phyloP scores from a whole-genome alignment of 768 basidiomycete genomes.

The Coprinopsis cinerea region DNA sequence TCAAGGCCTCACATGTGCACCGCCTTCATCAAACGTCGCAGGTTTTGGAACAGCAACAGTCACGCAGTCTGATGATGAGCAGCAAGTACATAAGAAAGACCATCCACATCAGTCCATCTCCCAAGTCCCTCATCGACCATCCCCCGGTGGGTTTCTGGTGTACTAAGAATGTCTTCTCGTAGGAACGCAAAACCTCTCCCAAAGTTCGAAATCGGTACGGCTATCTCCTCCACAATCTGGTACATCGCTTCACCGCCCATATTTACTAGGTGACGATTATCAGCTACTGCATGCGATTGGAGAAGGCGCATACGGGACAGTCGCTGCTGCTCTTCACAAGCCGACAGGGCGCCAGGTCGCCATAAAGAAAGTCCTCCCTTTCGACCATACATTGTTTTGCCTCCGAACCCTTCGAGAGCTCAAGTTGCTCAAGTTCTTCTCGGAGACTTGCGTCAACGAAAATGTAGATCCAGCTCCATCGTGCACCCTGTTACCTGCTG shows the following conservation, averaged over 20 bases:
- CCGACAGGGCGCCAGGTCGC: conserved; percentile 82
- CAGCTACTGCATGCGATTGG: conserved; percentile 69
- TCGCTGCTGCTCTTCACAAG: conserved; percentile 82
- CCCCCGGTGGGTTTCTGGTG: conserved; percentile 49
- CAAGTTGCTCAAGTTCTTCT: conserved; percentile 84
- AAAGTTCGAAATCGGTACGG: conserved; percentile 65
- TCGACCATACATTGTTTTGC: conserved; percentile 91
- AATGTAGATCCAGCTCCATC: conserved; percentile 42
- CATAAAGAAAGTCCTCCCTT: conserved; percentile 93
- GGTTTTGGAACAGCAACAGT: no score
- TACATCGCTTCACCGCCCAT: background rate
- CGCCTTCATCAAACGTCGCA: background rate
- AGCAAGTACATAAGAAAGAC: conserved; percentile 8
- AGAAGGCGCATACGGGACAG: conserved; percentile 88
- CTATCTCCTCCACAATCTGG: conserved; percentile 3
- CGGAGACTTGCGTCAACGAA: conserved; percentile 73
- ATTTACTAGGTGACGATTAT: conserved; percentile 58
- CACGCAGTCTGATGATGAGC: background rate
- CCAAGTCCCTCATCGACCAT: conserved; percentile 15
- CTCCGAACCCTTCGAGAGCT: conserved; percentile 86
- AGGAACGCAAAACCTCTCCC: conserved; percentile 62
- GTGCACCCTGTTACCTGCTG: conserved; percentile 1
- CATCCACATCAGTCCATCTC: background rate
- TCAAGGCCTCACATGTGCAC: background rate
- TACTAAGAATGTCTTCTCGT: conserved; percentile 46